phyloP scores from a whole-genome alignment of 2,329 filamentous ascomycete genomes.

The Triangularia setosa region DNA sequence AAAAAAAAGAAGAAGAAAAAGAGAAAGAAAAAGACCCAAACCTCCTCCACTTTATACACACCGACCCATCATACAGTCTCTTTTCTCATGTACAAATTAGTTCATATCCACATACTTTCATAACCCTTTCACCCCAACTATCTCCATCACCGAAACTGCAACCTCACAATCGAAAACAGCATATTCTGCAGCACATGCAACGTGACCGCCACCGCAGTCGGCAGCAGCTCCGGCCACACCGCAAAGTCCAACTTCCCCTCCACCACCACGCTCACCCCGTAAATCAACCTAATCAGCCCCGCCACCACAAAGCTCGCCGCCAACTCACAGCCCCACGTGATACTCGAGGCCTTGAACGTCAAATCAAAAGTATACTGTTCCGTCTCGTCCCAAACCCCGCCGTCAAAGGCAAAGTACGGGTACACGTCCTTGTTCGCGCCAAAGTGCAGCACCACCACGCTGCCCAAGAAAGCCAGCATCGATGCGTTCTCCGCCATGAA shows the following conservation, averaged over 20 bases:
- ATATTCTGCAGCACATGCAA: slow-evolving; percentile 69
- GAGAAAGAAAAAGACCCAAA: neutral
- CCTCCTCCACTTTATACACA: neutral
- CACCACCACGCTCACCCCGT: slow-evolving; percentile 58
- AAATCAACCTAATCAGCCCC: slow-evolving; percentile 54
- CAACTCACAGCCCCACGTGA: slow-evolving; percentile 66
- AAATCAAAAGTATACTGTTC: slow-evolving; percentile 56
- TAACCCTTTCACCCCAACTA: neutral
- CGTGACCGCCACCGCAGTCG: slow-evolving; percentile 62
- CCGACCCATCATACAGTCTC: neutral
- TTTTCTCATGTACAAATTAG: neutral
- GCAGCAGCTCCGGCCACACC: slow-evolving; percentile 64
- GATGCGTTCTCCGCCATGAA: slow-evolving; percentile 64
- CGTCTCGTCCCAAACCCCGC: slow-evolving; percentile 35
- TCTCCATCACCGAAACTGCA: slow-evolving; percentile 49
- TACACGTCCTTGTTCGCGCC: slow-evolving; percentile 65
- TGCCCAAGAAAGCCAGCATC: slow-evolving; percentile 65
- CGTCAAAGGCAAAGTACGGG: slow-evolving; percentile 65
- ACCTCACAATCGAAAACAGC: slow-evolving; percentile 64
- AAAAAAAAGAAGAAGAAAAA: too few species aligned
- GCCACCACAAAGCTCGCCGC: slow-evolving; percentile 57
- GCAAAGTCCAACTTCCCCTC: slow-evolving; percentile 63
- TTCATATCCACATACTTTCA: neutral
- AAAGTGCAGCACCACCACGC: slow-evolving; percentile 62
- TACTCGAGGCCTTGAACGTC: slow-evolving; percentile 59